Base-by-base conservation (phyloP, 169 alveolate species). In the Cryptosporidium tyzzeri region DNA sequence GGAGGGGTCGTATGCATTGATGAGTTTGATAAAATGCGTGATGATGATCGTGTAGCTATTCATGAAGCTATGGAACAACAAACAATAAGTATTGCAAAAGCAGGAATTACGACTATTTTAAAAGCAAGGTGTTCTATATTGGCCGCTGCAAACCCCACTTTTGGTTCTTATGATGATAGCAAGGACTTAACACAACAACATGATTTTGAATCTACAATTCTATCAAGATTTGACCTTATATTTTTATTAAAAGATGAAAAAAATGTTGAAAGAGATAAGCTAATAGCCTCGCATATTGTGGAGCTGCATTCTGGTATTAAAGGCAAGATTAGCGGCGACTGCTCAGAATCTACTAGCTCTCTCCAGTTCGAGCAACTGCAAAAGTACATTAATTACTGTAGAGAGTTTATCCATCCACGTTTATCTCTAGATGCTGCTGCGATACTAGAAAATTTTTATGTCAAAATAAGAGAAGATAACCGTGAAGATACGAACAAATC, bases 51-150 rank as follows among this genome's bases (percentile, higher is more conserved):
- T 73, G 99, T 98, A 4, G 99, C 99, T 80, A 99, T 99, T 85
- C 99, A 99, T 91, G 99, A 99, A 92, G 99, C 99, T 23, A 99
- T 99, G 99, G 99, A 99, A 92, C 99, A 99, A 93, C 99, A 98
- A 93, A 99, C 99, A 8, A 98, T 99, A 33, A 96, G 99, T 37
- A 97, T 99, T 74, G 99, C 99, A 7, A 99, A 99, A 94, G 99
- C 99, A 10, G 99, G 99, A 33, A 98, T 99, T 86, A 99, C 99
- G 12, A 98, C 99, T 1, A 97, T 98, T 92, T 91, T 97, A 70
- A 97, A 97, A 89, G 95, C 99, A n/a, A 93, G 99, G 67, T 96
- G 99, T 51, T 96, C 99, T 16, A 99, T 99, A 16, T 94, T 99
- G 45, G 99, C 99, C 16, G 99, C 99, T 1, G 99, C 99, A 12